Conservation (phyloP, 225 moss, liverwort and hornwort genomes). For the Marchantia paleacea region DNA sequence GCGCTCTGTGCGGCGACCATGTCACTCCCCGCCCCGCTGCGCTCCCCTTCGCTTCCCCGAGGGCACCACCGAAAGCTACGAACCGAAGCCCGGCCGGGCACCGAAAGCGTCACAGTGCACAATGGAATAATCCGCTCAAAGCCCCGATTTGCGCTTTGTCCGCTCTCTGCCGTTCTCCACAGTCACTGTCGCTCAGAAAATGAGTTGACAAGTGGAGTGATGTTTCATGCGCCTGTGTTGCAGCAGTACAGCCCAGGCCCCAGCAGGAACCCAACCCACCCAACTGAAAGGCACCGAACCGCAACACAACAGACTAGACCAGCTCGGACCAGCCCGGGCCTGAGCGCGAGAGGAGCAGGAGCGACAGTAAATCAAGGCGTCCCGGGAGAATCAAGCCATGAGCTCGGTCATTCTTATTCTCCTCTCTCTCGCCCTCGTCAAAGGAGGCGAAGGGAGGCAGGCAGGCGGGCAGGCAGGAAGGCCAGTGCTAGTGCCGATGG, state of each 20-base stretch:
- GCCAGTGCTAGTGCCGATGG: too few species aligned
- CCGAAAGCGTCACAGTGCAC: background rate
- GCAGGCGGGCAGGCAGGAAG: background rate
- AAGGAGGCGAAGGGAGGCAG: too few species aligned
- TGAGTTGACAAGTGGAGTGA: too few species aligned
- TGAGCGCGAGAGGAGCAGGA: background rate
- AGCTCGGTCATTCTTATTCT: background rate
- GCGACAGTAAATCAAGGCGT: too few species aligned
- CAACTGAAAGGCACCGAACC: background rate
- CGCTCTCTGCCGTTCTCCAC: constrained; percentile 2
- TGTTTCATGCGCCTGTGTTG: too few species aligned
- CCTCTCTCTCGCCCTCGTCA: background rate
- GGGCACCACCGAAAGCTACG: background rate
- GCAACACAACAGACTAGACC: background rate
- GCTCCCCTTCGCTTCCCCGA: background rate
- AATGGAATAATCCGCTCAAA: background rate
- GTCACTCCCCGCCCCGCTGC: background rate
- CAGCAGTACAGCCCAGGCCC: too few species aligned
- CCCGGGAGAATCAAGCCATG: too few species aligned
- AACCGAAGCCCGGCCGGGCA: background rate
- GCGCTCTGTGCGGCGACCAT: constrained; percentile 10
- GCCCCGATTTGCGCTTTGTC: constrained; percentile 4
- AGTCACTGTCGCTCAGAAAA: background rate
- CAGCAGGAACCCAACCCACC: too few species aligned
- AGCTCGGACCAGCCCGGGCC: background rate